phyloP scores from a whole-genome alignment of 2,329 filamentous ascomycete genomes.

The Periglandula ipomoeae region DNA sequence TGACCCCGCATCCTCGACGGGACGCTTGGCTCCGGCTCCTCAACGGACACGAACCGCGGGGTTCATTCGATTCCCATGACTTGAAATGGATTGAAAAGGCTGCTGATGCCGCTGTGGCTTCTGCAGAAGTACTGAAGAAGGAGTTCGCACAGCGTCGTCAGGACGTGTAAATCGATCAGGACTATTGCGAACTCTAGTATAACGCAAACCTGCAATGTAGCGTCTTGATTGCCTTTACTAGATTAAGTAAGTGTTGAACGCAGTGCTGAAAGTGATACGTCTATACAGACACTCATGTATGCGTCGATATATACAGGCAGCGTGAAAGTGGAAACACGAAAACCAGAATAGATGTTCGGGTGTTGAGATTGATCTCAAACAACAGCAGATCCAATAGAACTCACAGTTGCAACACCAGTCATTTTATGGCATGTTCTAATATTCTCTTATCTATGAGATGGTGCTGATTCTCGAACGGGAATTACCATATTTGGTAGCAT shows the following conservation, averaged over 20 bases:
- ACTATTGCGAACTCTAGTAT: not conserved
- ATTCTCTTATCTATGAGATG: no score
- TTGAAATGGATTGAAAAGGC: not conserved
- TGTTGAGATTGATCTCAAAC: no score
- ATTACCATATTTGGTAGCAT: no score
- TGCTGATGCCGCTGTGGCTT: not conserved
- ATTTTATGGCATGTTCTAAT: no score
- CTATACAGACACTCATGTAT: not conserved
- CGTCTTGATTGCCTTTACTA: not conserved
- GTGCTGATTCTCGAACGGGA: no score
- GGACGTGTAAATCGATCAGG: not conserved
- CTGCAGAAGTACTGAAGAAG: not conserved
- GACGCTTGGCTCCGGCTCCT: not conserved
- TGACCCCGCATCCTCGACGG: constrained; percentile 1
- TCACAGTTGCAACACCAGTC: no score
- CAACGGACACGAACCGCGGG: not conserved
- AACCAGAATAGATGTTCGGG: no score
- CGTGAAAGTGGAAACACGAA: no score
- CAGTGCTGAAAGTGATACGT: not conserved
- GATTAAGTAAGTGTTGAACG: not conserved
- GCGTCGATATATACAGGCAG: no score
- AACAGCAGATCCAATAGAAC: no score
- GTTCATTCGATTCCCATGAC: not conserved
- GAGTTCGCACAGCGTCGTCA: not conserved
- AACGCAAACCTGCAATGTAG: not conserved